Evolutionary conservation across 2,329 filamentous ascomycete species (phyloP), one percentile per base, ranked within the genome.

Genomic region (Saccharata proteae): DNA sequence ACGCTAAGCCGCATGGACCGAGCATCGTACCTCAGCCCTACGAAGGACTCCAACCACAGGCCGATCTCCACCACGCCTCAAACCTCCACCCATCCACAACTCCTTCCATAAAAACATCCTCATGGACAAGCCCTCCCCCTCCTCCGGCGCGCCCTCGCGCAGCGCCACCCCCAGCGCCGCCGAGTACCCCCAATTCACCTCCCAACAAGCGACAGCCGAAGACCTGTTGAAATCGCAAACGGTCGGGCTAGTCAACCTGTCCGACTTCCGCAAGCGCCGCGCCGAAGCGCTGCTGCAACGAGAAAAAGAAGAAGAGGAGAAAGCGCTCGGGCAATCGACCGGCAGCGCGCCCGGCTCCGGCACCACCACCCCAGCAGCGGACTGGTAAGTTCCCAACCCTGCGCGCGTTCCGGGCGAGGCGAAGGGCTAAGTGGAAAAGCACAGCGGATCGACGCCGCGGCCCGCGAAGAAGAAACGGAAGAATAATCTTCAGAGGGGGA

Each of bases 261-360:
- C 82, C 42, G 90, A 96, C 52, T 96, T 93, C 56, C 84, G 88
- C 57, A 96, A 98, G 62, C 77, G 90, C 37, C 83, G 88, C 56
- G 86, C 85, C 44, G 84, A 94, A 57, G 83, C 86, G n/a, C 65
- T 93, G 28, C 88, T 94, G 55, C 77, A 83, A 51, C 88, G 90
- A 49, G 83, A 90, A 49, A 74, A 80, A 47, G 83, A 90, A 47
- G 77, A 74, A 9, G 74, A 77, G 48, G 79, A 82, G 42, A 68
- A 65, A 23, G 63, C 70, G 16, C 49, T 69, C n/a, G 8, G 57
- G 58, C 2, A 52, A 16, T 40, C 42, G 22, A 44, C 57, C 12
- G 51, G 55, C n/a, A n/a, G n/a, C n/a, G n/a, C n/a, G n/a, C n/a
- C n/a, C 40, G 59, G 51, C 32, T 68, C 66, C 32, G 63, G 69